Conservation (phyloP, 495 filamentous ascomycete genomes). For the Lineolata rhizophorae region DNA sequence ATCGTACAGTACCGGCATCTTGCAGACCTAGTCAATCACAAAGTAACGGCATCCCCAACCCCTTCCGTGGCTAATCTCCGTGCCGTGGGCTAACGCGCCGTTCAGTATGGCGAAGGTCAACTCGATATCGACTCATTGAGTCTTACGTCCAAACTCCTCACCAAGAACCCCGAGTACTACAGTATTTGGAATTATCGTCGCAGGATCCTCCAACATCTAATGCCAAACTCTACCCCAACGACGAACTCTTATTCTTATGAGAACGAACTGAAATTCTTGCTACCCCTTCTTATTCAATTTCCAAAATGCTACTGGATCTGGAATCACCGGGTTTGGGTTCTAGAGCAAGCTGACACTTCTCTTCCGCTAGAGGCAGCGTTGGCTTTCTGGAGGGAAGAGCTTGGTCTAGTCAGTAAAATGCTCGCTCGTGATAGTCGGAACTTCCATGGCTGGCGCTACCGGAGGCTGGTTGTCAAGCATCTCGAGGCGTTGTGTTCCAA, state of each 20-base stretch:
- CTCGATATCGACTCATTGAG: slow-evolving; percentile 42
- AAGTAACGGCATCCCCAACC: too few relatives aligned
- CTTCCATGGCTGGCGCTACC: slow-evolving; percentile 94
- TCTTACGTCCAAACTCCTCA: slow-evolving; percentile 60
- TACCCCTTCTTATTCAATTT: slow-evolving; percentile 60
- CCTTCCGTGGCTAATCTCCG: too few relatives aligned
- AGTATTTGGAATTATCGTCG: slow-evolving; percentile 95
- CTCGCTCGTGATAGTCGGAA: slow-evolving; percentile 68
- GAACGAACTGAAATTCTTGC: slow-evolving; percentile 50
- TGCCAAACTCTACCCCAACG: not conserved
- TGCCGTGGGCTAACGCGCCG: too few relatives aligned
- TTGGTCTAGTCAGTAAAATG: slow-evolving; percentile 68
- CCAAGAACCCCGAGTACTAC: slow-evolving; percentile 90
- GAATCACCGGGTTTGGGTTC: slow-evolving; percentile 84
- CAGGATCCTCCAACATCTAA: slow-evolving; percentile 28
- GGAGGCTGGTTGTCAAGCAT: slow-evolving; percentile 45
- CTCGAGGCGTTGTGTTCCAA: slow-evolving; percentile 34
- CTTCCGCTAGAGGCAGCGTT: not conserved
- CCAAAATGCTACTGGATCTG: slow-evolving; percentile 99
- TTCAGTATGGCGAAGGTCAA: too few relatives aligned
- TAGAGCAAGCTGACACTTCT: slow-evolving; percentile 39
- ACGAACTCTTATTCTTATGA: not conserved
- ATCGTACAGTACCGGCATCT: too few relatives aligned
- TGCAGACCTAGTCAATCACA: slow-evolving; percentile 4
- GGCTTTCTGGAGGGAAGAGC: slow-evolving; percentile 57